Percentiles rank a stretch among this genome's conserved stretches.
phyloP scores from a whole-genome alignment of 2,329 filamentous ascomycete genomes.

The Cordyceps farinosa region DNA sequence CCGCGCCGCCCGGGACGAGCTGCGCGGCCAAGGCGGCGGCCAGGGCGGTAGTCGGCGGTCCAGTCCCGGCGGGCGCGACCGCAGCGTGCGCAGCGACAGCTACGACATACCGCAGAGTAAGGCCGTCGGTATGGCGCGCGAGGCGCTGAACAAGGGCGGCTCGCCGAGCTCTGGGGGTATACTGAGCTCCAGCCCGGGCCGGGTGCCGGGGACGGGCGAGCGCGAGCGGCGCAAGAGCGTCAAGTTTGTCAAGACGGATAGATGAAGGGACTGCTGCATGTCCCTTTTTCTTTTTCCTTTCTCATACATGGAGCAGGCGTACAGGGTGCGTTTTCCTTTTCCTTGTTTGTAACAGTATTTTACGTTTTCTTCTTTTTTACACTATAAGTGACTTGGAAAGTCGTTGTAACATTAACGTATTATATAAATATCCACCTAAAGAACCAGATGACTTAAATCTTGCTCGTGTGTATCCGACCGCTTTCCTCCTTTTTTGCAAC shows the following conservation, averaged over 20 bases:
- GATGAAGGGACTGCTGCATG: not conserved
- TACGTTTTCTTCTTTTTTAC: not conserved
- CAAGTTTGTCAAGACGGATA: slow-evolving; percentile 52
- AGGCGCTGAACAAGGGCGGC: slow-evolving; percentile 41
- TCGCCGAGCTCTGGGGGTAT: slow-evolving; percentile 30
- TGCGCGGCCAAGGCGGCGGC: slow-evolving; percentile 19
- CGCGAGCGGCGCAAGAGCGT: slow-evolving; percentile 61
- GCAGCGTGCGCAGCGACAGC: slow-evolving; percentile 41
- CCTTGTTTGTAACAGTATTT: not conserved
- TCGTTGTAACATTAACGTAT: slow-evolving; percentile 14
- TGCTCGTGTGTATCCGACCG: not conserved
- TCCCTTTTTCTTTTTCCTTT: not conserved
- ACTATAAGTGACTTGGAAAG: not conserved
- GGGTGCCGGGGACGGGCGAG: slow-evolving; percentile 34
- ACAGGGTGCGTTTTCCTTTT: not conserved
- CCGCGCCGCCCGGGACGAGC: slow-evolving; percentile 26
- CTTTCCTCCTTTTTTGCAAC: not conserved
- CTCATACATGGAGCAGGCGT: not conserved
- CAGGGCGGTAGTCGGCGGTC: slow-evolving; percentile 25
- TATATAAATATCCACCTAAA: not conserved
- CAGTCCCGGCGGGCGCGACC: slow-evolving; percentile 26
- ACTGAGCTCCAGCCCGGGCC: slow-evolving; percentile 49
- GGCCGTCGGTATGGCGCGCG: slow-evolving; percentile 58
- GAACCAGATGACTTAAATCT: not conserved
- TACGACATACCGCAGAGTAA: slow-evolving; percentile 56